These are phyloP conservation scores for Solanum acaule DNA, from an alignment of 257 asterid species.

Conservation along the genomic window DNA sequence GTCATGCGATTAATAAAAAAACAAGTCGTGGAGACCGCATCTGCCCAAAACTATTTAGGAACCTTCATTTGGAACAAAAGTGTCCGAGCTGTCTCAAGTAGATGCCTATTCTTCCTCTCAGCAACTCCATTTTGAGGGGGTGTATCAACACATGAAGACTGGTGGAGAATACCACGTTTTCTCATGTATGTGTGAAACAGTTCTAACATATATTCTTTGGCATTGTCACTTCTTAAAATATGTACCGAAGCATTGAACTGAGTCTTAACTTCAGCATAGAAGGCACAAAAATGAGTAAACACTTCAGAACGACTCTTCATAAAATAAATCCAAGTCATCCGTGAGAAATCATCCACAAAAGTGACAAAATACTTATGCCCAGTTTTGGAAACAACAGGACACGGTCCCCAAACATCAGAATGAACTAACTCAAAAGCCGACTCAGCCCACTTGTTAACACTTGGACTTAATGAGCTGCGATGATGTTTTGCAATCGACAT, in stretches of 20 bases:
- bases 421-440: background rate
- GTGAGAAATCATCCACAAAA: background rate
- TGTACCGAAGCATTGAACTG: background rate
- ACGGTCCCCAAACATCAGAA: background rate
- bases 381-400: background rate
- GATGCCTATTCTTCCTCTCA: background rate
- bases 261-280: background rate
- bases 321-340: background rate
- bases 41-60: background rate
- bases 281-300: background rate
- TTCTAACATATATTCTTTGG: background rate
- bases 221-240: background rate
- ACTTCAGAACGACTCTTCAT: background rate
- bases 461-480: background rate
- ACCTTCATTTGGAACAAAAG: background rate
- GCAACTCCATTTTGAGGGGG: background rate
- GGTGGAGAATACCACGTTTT: background rate
- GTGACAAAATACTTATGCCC: background rate
- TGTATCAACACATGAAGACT: background rate
- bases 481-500: no score
- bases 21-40: background rate
- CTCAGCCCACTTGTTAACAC: no score
- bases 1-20: background rate
- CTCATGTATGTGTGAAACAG: background rate
- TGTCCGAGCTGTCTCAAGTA: background rate